phyloP scores from a whole-genome alignment of 306 rosid genomes.

The Rosa lucieae region DNA sequence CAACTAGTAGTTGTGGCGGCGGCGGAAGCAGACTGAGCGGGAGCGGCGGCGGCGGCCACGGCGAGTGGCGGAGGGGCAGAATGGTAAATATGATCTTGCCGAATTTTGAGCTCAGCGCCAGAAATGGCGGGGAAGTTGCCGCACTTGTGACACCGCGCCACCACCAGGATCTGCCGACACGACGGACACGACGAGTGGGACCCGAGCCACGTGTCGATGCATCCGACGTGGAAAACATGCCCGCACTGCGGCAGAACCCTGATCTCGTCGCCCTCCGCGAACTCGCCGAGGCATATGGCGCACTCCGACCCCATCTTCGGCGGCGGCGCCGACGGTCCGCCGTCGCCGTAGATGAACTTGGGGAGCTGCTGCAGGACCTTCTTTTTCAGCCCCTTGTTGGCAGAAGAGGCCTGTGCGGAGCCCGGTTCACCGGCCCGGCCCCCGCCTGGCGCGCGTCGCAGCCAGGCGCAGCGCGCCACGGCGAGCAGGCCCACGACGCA shows the following conservation, averaged over 20 bases:
- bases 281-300: conserved; percentile 70
- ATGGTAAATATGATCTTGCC: conserved; percentile 28
- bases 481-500: conserved; percentile 76
- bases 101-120: conserved; percentile 36
- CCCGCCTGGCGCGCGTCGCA: conserved; percentile 46
- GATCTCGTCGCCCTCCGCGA: conserved; percentile 63
- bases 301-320: conserved; percentile 53
- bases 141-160: conserved; percentile 66
- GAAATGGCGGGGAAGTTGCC: conserved; percentile 53
- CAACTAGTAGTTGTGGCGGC: not conserved
- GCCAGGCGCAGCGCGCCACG: conserved; percentile 84
- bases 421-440: not conserved
- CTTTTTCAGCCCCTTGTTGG: conserved; percentile 74
- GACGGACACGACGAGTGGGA: conserved; percentile 81
- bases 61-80: not conserved
- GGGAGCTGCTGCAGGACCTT: conserved; percentile 79
- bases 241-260: conserved; percentile 74
- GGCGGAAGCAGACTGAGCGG: not conserved
- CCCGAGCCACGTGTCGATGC: conserved; percentile 75
- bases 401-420: conserved; percentile 35
- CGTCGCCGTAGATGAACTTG: conserved; percentile 41
- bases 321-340: conserved; percentile 26
- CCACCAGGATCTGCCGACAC: conserved; percentile 63
- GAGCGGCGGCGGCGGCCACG: not conserved
- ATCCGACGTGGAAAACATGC: conserved; percentile 59